A percentile compares a stretch with the other conserved stretches of the same genome.
Evolutionary conservation across 768 basidiomycete genomes (phyloP).

Genomic region (Epithele typhae): DNA sequence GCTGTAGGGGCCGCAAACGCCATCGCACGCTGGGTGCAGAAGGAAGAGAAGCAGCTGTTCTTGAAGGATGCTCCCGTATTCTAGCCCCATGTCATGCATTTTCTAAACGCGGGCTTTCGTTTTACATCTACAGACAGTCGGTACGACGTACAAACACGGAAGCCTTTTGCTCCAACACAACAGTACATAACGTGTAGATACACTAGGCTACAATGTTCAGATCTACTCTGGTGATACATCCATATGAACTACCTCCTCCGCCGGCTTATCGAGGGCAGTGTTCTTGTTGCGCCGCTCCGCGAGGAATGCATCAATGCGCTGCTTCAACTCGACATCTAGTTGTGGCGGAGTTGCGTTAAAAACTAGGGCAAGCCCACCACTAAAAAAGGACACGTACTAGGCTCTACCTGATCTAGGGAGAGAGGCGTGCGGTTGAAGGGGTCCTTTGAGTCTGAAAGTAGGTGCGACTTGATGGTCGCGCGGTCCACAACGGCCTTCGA

Average conservation of each 20-base stretch:
- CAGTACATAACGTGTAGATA: no score
- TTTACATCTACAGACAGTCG: no score
- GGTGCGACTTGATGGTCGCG: slow-evolving; percentile 90
- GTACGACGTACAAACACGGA: no score
- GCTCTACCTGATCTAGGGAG: slow-evolving; percentile 70
- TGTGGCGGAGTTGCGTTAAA: slow-evolving; percentile 6
- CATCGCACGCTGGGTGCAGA: slow-evolving; percentile 87
- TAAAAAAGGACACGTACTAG: slow-evolving; percentile 44
- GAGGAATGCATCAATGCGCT: slow-evolving; percentile 42
- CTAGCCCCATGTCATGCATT: slow-evolving; percentile 25
- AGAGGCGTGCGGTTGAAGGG: slow-evolving; percentile 93
- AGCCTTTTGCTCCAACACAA: no score
- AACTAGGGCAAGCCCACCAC: slow-evolving; percentile 1
- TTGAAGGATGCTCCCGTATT: slow-evolving; percentile 89
- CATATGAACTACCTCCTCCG: slow-evolving; percentile 27
- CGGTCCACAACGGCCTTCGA: slow-evolving; percentile 79
- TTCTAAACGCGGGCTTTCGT: neutral
- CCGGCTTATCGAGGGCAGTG: slow-evolving; percentile 25
- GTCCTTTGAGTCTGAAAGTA: slow-evolving; percentile 87
- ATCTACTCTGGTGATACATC: slow-evolving; percentile 23
- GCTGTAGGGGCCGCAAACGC: slow-evolving; percentile 86
- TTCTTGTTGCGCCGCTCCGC: slow-evolving; percentile 32
- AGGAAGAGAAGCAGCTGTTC: slow-evolving; percentile 79
- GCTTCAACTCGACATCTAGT: slow-evolving; percentile 41
- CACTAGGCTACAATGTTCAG: slow-evolving; percentile 7